Conservation (phyloP, 495 filamentous ascomycete species). For the Bacidia rubella region DNA sequence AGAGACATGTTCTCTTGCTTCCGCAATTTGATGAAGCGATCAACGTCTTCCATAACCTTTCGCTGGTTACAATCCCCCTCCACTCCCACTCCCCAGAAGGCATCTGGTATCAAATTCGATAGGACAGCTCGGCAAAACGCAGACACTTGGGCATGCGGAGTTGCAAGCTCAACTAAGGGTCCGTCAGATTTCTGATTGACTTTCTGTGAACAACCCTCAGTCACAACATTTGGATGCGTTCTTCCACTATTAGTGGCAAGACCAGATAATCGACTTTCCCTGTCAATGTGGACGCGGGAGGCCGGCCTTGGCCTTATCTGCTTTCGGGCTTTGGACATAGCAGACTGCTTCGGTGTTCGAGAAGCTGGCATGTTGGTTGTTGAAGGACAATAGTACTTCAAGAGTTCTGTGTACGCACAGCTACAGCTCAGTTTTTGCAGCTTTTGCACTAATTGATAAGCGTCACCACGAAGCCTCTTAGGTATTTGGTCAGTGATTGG, state of each 20-base stretch:
- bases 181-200: not conserved
- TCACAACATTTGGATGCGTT: not conserved
- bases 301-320: not conserved
- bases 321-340: not conserved
- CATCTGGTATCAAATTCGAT: constrained; percentile 56
- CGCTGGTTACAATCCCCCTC: constrained; percentile 43
- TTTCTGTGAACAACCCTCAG: not conserved
- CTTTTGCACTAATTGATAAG: constrained; percentile 44
- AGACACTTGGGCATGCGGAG: constrained; percentile 55
- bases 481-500: constrained; percentile 39
- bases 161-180: constrained; percentile 43
- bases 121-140: constrained; percentile 78
- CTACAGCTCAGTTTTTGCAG: constrained; percentile 55
- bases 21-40: constrained; percentile 62
- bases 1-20: constrained; percentile 71
- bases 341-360: not conserved
- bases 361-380: not conserved
- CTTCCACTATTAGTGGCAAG: not conserved
- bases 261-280: too few species aligned
- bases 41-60: constrained; percentile 49
- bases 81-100: constrained; percentile 55
- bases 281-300: too few species aligned
- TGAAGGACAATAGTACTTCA: constrained; percentile 63
- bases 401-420: constrained; percentile 64
- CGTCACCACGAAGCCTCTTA: constrained; percentile 57